A percentile compares a stretch with the other conserved stretches of the same genome.
Conservation (phyloP, 768 basidiomycete species). For the Trametes maxima region DNA sequence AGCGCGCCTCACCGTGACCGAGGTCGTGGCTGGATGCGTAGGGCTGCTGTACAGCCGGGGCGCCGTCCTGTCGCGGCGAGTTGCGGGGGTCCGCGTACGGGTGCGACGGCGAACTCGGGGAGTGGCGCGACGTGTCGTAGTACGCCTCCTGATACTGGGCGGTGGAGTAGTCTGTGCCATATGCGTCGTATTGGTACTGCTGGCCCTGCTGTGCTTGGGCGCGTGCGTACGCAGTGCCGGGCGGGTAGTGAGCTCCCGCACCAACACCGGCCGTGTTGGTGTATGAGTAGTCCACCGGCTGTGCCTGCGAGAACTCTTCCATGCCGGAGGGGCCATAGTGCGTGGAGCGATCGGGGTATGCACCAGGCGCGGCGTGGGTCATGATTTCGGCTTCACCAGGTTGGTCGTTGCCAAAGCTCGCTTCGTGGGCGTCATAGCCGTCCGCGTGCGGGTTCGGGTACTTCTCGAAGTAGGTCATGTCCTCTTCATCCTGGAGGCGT, state of each 20-base stretch:
- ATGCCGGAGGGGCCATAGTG: slow-evolving; percentile 30
- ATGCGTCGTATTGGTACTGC: slow-evolving; percentile 30
- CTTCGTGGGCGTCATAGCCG: slow-evolving; percentile 9
- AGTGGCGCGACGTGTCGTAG: slow-evolving; percentile 4
- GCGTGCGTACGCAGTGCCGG: slow-evolving; percentile 30
- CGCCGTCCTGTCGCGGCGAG: slow-evolving; percentile 9
- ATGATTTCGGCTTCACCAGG: slow-evolving; percentile 13
- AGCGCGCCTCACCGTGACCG: slow-evolving; percentile 19
- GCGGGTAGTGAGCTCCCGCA: slow-evolving; percentile 32
- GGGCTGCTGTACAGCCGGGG: slow-evolving; percentile 12
- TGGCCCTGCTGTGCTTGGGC: slow-evolving; percentile 24
- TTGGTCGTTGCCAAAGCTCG: slow-evolving; percentile 11
- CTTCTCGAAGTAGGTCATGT: slow-evolving; percentile 35
- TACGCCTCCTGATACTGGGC: slow-evolving; percentile 15
- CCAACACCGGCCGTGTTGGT: slow-evolving; percentile 9
- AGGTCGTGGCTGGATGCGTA: not conserved
- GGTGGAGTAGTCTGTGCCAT: slow-evolving; percentile 15
- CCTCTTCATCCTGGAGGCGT: slow-evolving; percentile 31
- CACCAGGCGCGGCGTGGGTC: slow-evolving; percentile 25
- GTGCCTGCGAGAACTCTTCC: slow-evolving; percentile 29
- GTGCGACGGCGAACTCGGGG: slow-evolving; percentile 12
- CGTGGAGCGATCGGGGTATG: slow-evolving; percentile 32
- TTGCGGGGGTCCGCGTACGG: slow-evolving; percentile 26
- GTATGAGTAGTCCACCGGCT: slow-evolving; percentile 22
- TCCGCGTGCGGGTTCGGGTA: slow-evolving; percentile 20